These are phyloP conservation scores for Astrocystis sublimbata DNA, from an alignment of 495 filamentous ascomycete genomes.

Conservation along the genomic window DNA sequence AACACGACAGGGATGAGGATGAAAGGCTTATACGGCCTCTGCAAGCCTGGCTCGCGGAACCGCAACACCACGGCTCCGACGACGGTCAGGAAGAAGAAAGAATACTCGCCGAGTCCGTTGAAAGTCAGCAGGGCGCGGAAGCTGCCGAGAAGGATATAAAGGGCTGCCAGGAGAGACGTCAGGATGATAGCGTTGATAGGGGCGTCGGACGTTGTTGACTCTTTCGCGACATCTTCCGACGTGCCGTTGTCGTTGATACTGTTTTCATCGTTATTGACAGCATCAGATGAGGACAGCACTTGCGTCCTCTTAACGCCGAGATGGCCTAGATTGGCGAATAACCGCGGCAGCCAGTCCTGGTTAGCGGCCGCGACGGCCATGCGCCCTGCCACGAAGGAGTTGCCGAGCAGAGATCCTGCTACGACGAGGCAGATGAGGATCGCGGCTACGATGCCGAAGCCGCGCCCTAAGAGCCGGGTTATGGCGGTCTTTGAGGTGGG, in stretches of 20 bases:
- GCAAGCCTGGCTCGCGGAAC: conserved; percentile 47
- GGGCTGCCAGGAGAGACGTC: conserved; percentile 44
- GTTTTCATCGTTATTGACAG: neutral
- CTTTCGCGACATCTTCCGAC: neutral
- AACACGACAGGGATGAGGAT: conserved; percentile 50
- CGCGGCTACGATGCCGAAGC: conserved; percentile 48
- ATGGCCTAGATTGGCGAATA: conserved; percentile 45
- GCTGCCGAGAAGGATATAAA: conserved; percentile 58
- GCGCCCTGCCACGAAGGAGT: conserved; percentile 57
- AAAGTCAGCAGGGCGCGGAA: conserved; percentile 59
- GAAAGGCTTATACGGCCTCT: conserved; percentile 50
- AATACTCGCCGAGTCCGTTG: conserved; percentile 58
- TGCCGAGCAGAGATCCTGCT: conserved; percentile 56
- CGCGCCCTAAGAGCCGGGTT: conserved; percentile 50
- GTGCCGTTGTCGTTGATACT: neutral
- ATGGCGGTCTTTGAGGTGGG: conserved; percentile 55
- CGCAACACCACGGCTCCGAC: conserved; percentile 53
- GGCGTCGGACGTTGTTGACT: conserved; percentile 37
- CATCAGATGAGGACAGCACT: too few relatives aligned
- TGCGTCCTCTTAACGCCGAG: conserved; percentile 28
- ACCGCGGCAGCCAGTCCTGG: conserved; percentile 50
- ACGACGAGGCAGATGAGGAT: conserved; percentile 54
- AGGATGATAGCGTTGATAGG: conserved; percentile 55
- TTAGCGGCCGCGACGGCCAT: conserved; percentile 59
- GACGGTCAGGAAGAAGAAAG: conserved; percentile 60